Base-by-base conservation (phyloP, 305 asterid species). In the Fraxinus floribunda region DNA sequence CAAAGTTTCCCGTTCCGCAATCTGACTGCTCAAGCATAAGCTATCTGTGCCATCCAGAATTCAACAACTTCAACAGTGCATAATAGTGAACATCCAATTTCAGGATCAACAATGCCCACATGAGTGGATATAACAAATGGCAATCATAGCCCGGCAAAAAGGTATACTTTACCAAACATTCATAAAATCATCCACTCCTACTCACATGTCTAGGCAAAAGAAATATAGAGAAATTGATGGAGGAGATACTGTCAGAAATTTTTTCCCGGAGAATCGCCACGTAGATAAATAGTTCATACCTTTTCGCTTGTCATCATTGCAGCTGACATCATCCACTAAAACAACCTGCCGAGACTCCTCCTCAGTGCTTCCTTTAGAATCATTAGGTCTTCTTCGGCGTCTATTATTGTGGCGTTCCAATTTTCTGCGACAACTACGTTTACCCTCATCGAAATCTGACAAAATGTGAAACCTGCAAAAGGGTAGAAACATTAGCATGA, bases 401-500 rank as follows among this genome's bases (percentile, higher is more conserved):
- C 97, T 86, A 66, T 88, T 87, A 79, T 95, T 95, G 85, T 95
- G 98, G 49, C 88, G 92, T 85, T 91, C 95, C 86, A 95, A 87
- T 86, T 95, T 95, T 91, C 96, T 88, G 32, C 98, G 88, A 83
- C 98, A 95, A 86, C 98, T 95, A 11, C 98, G 97, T 79, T 92
- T 95, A 83, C 95, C 97, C 90, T 46, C 57, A 46, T 46, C 57
- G 7, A 46, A 46, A 46, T 46, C 57, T 13, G 57, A 3, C 57
- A 46, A 46, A 46, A 46, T 46, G 18, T 46, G 18, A 46, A 46
- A 46, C 57, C 57, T 46, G 18, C 5, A 0, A 13, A 11, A 46
- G 6, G 18, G 18, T 46, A 46, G 57, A 46, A 46, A 46, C 6
- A 46, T 46, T 13, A 46, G 57, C 18, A 13, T 46, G 57, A 46